These are phyloP conservation scores for Cymbopogon citratus DNA, from an alignment of 176 grass and related monocot genomes.

Conservation along the genomic window DNA sequence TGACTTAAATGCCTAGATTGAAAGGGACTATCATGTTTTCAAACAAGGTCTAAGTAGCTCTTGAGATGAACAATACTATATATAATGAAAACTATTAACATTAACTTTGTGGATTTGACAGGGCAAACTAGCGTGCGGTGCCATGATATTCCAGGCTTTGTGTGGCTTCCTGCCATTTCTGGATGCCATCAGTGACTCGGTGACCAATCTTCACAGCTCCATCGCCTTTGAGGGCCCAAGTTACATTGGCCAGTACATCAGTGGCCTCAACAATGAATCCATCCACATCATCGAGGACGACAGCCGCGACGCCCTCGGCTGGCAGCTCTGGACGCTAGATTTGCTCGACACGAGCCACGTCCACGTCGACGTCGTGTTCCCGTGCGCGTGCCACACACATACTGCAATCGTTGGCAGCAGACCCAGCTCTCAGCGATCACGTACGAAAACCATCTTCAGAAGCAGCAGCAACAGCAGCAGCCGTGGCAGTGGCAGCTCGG, in stretches of 20 bases:
- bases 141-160: background rate
- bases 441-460: background rate
- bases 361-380: background rate
- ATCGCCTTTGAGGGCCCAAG: background rate
- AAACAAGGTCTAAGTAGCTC: too few relatives aligned
- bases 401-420: background rate
- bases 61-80: too few relatives aligned
- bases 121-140: background rate
- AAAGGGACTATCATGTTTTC: too few relatives aligned
- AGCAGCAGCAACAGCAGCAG: background rate
- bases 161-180: background rate
- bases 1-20: too few relatives aligned
- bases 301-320: background rate
- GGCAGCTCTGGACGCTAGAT: background rate
- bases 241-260: background rate
- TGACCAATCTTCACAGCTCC: background rate
- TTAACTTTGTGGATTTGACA: background rate
- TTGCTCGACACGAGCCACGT: constrained; percentile 13
- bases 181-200: background rate
- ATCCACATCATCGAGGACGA: background rate
- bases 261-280: background rate
- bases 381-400: background rate
- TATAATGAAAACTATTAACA: background rate
- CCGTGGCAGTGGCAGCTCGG: background rate
- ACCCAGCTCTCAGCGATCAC: background rate